Base-by-base conservation (phyloP, 2,329 filamentous ascomycete species). In the Ophiognomonia clavigignenti-juglandacearum region DNA sequence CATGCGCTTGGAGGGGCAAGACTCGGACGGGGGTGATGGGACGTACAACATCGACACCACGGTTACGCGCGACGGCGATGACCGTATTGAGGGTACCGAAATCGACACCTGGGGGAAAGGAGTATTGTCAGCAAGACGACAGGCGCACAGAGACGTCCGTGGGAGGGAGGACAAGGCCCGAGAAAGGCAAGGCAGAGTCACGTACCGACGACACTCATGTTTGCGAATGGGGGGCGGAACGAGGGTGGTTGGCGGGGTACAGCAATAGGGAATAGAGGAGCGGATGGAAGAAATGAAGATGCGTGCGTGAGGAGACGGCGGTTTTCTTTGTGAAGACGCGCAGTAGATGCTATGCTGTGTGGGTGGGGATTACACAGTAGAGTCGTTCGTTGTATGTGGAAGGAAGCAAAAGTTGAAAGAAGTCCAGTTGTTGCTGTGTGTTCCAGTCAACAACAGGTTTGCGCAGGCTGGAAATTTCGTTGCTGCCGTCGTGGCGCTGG, bases 41-140 rank as follows among this genome's bases (percentile, higher is more conserved):
- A 93, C 90, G 66, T 80, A 96, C 90, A 68, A 98, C 93, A 78
- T 98, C 93, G 70, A 98, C 93, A 74, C 93, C 93, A 69, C 95
- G 91, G 73, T 97, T 97, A 70, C 93, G 84, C 66, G 93, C 93
- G 70, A 97, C 92, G 68, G 92, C 92, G 72, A 97, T 87, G 65
- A 95, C 91, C 68, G 92, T 96, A 81, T 95, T 96, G 69, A 95
- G 83, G 59, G 89, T 89, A 75, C 92, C 92, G 74, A 97, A 85
- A 81, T 97, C 92, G 71, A 95, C 82, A 72, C 90, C 90, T 80
- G 39, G 20, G 47, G 42, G 24, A 13, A 24, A 39, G 18, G 14
- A 24, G 19, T 29, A 44, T 16, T 34, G 43, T 58, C 51, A 60
- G 52, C 37, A 37, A n/a, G 29, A 47, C 32, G n/a, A 37, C 4